Percentiles rank a stretch among this genome's conserved stretches.
Evolutionary conservation across 1,139 yeast genomes (phyloP).

Genomic region (Hansenula lynferdii): DNA sequence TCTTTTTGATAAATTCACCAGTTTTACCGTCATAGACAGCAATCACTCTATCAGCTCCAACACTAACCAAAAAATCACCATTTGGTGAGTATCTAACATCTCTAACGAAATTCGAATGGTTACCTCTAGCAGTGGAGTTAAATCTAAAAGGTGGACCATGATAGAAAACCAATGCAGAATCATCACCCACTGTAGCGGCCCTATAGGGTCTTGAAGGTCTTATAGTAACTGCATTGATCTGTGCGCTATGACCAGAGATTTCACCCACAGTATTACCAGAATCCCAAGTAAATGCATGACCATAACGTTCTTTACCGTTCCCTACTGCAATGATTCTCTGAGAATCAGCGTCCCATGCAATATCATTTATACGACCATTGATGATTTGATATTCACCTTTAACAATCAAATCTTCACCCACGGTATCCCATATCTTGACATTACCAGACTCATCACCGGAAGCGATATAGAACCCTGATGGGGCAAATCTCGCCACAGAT

Average conservation of each 20-base stretch:
- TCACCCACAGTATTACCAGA: conserved; percentile 96
- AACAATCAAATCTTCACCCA: conserved; percentile 52
- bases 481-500: conserved; percentile 82
- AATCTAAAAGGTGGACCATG: conserved; percentile 95
- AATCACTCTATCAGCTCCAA: conserved; percentile 79
- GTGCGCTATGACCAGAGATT: conserved; percentile 88
- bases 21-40: conserved; percentile 83
- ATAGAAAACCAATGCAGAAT: conserved; percentile 75
- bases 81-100: conserved; percentile 83
- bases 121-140: conserved; percentile 61
- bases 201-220: conserved; percentile 89
- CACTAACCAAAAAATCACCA: conserved; percentile 68
- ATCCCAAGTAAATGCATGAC: conserved; percentile 92
- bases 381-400: conserved; percentile 83
- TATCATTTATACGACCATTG: conserved; percentile 75
- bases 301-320: conserved; percentile 86
- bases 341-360: conserved; percentile 93
- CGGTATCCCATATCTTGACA: conserved; percentile 84
- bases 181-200: conserved; percentile 92
- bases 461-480: conserved; percentile 86
- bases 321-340: conserved; percentile 91
- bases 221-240: conserved; percentile 78
- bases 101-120: conserved; percentile 73
- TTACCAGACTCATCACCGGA: conserved; percentile 89
- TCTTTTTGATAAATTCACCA: conserved; percentile 62